Conservation (phyloP, 2,329 filamentous ascomycete genomes). For the Diaporthe vexans region DNA sequence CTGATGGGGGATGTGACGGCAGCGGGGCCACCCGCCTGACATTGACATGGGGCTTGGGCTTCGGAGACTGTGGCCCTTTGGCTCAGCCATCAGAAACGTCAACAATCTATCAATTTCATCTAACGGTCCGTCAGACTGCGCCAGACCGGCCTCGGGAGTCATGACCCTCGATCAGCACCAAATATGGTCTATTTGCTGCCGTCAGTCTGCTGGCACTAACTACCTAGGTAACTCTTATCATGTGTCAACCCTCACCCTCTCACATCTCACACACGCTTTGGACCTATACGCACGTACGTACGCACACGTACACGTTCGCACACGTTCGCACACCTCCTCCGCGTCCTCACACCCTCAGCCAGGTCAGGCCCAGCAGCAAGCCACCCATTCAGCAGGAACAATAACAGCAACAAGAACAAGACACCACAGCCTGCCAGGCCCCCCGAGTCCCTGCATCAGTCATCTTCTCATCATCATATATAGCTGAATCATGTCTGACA, state of each 20-base stretch:
- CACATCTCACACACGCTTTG: neutral
- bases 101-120: neutral
- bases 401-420: neutral
- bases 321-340: neutral
- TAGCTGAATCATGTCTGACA: constrained; percentile 15
- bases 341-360: neutral
- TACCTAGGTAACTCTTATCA: constrained; percentile 6
- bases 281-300: no score
- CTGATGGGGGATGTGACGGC: constrained; percentile 26
- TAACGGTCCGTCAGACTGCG: neutral
- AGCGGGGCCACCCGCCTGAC: constrained; percentile 17
- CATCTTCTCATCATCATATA: neutral
- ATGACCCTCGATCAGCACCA: constrained; percentile 6
- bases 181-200: constrained; percentile 3
- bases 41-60: constrained; percentile 5
- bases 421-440: no score
- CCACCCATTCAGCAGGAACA: neutral
- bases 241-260: constrained; percentile 13
- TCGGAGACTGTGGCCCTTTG: neutral
- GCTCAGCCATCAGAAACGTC: constrained; percentile 3
- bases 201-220: neutral
- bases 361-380: neutral
- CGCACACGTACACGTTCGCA: no score
- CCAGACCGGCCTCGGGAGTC: neutral
- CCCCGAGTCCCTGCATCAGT: neutral